These are phyloP conservation scores for Petunia hybrid DNA, from an alignment of 305 asterid species.

Conservation along the genomic window DNA sequence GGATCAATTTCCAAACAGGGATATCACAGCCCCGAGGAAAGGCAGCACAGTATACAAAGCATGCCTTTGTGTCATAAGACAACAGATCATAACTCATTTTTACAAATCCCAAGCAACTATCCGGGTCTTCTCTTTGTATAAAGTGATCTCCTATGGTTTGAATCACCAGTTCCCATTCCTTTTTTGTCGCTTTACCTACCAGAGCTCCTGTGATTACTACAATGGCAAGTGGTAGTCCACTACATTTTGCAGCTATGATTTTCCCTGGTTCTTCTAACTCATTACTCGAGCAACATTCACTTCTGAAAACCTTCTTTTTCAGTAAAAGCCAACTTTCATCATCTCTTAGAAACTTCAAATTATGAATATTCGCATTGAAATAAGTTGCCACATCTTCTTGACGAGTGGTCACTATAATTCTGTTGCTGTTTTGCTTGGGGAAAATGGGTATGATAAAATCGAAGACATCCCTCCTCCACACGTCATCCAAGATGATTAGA, in stretches of 20 bases:
- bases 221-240: neutral
- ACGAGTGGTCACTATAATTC: conserved; percentile 46
- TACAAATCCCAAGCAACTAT: conserved; percentile 28
- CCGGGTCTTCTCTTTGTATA: neutral
- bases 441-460: conserved; percentile 39
- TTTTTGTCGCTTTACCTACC: neutral
- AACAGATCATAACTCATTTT: conserved; percentile 50
- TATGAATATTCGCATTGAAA: conserved; percentile 38
- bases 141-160: conserved; percentile 13
- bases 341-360: conserved; percentile 35
- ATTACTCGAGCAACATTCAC: conserved; percentile 32
- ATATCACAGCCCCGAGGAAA: conserved; percentile 50
- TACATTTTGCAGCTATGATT: conserved; percentile 35
- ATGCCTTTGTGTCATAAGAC: conserved; percentile 56
- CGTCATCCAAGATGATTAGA: no score
- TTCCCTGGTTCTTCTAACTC: conserved; percentile 34
- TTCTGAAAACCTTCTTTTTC: neutral
- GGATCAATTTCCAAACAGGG: no score
- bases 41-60: conserved; percentile 64
- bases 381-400: conserved; percentile 35
- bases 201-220: conserved; percentile 37
- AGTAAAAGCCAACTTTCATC: conserved; percentile 5
- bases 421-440: conserved; percentile 40
- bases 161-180: conserved; percentile 28
- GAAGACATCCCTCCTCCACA: conserved; percentile 46